These are phyloP conservation scores for Antitrichia curtipendula DNA, from an alignment of 225 moss, liverwort and hornwort genomes.

Conservation along the genomic window DNA sequence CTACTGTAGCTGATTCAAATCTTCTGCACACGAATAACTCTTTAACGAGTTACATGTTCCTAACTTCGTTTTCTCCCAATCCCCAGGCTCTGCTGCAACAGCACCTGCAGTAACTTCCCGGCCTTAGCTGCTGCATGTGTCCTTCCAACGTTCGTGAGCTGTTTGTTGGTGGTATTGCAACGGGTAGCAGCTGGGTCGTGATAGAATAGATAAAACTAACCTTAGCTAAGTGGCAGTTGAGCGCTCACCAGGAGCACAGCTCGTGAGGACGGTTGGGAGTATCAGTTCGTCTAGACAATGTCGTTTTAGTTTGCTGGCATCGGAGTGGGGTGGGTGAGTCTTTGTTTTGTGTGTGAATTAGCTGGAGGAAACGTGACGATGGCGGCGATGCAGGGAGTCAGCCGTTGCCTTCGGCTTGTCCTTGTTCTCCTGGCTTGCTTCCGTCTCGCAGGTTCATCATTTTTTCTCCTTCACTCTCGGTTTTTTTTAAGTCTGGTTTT, in stretches of 20 bases:
- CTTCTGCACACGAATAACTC: not conserved
- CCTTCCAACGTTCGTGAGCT: not conserved
- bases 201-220: not conserved
- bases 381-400: not conserved
- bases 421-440: conserved; percentile 4
- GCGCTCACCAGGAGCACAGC: not conserved
- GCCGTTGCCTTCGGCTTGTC: not conserved
- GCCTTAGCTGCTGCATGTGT: not conserved
- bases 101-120: not conserved
- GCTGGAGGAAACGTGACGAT: not conserved
- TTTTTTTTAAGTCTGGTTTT: not conserved
- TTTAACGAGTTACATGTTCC: not conserved
- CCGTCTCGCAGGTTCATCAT: conserved; percentile 9
- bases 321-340: no score
- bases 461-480: not conserved
- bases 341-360: no score
- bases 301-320: not conserved
- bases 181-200: not conserved
- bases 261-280: not conserved
- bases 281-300: not conserved
- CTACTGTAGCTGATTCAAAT: not conserved
- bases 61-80: not conserved
- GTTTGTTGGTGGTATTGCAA: not conserved
- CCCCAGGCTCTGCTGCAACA: not conserved
- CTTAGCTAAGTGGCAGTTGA: not conserved